Evolutionary conservation across 805 yeast species (phyloP).

Genomic region (Pichia heedii): DNA sequence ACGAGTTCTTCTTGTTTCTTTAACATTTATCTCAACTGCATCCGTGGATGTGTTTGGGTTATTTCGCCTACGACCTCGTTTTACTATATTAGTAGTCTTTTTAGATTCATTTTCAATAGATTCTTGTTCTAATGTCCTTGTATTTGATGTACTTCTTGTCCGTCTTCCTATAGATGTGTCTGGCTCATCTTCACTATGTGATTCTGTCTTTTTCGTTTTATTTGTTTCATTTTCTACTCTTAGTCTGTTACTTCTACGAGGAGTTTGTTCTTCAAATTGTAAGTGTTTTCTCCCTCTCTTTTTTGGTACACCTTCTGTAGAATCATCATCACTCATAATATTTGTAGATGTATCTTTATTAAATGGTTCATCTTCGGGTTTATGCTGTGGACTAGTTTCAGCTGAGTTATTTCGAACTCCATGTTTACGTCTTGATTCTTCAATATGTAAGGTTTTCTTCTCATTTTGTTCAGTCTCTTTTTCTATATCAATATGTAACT

Average conservation of each 20-base stretch:
- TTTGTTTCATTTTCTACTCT: neutral
- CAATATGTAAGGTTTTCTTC: slow-evolving; percentile 2
- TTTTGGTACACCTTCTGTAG: neutral
- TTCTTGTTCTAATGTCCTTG: neutral
- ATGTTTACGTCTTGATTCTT: slow-evolving; percentile 4
- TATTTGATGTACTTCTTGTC: slow-evolving; percentile 2
- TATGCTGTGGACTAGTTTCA: neutral
- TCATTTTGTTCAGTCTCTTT: slow-evolving; percentile 7
- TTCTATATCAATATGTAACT: slow-evolving; percentile 4
- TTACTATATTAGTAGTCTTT: too few relatives aligned
- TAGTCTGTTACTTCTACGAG: neutral
- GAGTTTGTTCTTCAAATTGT: neutral
- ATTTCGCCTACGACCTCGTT: neutral
- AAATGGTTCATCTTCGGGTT: neutral
- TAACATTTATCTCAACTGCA: neutral
- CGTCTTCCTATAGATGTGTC: neutral
- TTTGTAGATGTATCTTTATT: neutral
- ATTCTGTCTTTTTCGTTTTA: neutral
- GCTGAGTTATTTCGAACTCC: neutral
- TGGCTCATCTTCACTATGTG: neutral
- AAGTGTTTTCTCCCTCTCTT: neutral
- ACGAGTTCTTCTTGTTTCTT: neutral
- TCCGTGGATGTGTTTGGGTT: neutral
- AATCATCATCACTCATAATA: neutral
- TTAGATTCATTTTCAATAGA: neutral